Percentiles rank a stretch among this genome's conserved stretches.
These are phyloP conservation scores for Didymella keratinophila DNA, from an alignment of 2,329 filamentous ascomycete species.

Conservation along the genomic window DNA sequence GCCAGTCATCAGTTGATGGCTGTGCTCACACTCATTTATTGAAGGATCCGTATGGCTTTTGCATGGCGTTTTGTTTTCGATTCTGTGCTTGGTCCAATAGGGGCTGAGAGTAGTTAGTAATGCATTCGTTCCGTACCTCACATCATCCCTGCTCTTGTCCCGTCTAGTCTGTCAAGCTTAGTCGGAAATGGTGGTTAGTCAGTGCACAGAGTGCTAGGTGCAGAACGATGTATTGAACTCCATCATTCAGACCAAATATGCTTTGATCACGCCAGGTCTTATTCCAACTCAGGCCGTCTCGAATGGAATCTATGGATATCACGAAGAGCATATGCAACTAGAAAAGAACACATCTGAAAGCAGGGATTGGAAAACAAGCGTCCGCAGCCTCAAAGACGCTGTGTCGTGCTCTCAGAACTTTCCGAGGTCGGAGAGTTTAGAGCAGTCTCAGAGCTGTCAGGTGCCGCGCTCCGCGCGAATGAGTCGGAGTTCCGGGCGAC, in stretches of 20 bases:
- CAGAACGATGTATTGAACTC: background rate
- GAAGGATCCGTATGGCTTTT: conserved; percentile 3
- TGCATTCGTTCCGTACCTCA: background rate
- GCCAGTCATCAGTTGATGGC: conserved; percentile 1
- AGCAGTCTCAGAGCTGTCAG: background rate
- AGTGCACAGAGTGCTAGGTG: background rate
- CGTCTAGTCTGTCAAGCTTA: too few species aligned
- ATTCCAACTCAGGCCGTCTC: conserved; percentile 15
- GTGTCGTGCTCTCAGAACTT: too few species aligned
- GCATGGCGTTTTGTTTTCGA: conserved; percentile 5
- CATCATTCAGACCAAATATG: background rate
- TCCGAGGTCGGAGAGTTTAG: background rate
- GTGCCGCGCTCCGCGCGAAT: too few species aligned
- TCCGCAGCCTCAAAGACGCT: background rate
- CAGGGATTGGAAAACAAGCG: background rate
- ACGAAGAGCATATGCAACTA: conserved; percentile 25
- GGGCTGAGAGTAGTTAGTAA: conserved; percentile 7
- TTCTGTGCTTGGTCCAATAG: background rate
- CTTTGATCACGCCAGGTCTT: background rate
- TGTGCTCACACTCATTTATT: conserved; percentile 16
- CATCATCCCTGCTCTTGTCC: background rate
- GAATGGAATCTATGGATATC: conserved; percentile 44
- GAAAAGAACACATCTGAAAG: conserved; percentile 11
- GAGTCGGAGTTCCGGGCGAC: background rate
- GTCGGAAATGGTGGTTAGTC: too few species aligned